A percentile compares a stretch with the other conserved stretches of the same genome.
Conservation (phyloP, 2,329 filamentous ascomycete species). For the Exophiala spinifera region DNA sequence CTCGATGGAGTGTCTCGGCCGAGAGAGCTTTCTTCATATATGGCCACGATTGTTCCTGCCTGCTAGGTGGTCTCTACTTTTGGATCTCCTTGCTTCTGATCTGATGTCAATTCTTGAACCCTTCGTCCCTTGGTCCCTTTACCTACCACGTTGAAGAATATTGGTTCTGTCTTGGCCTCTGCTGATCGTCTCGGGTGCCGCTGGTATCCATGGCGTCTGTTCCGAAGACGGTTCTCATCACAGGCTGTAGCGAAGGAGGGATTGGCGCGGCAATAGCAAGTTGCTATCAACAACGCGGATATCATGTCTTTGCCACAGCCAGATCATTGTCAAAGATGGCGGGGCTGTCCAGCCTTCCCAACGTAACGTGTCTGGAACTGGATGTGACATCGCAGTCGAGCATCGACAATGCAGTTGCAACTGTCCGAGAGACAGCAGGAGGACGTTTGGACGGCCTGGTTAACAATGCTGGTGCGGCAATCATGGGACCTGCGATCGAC, state of each 20-base stretch:
- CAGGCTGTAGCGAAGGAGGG: slow-evolving; percentile 39
- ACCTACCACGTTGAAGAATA: too few species aligned
- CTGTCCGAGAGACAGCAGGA: slow-evolving; percentile 13
- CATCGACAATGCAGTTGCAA: slow-evolving; percentile 31
- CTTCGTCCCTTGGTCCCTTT: too few species aligned
- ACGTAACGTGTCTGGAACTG: slow-evolving; percentile 32
- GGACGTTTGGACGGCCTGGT: slow-evolving; percentile 18
- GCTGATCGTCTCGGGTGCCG: too few species aligned
- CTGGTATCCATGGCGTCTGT: too few species aligned
- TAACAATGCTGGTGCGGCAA: slow-evolving; percentile 26
- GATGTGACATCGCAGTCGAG: slow-evolving; percentile 34
- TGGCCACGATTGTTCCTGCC: too few species aligned
- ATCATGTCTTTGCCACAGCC: slow-evolving; percentile 43
- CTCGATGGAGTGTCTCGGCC: too few species aligned
- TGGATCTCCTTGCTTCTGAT: too few species aligned
- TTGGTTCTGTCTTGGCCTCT: too few species aligned
- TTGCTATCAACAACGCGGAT: slow-evolving; percentile 36
- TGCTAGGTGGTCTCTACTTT: too few species aligned
- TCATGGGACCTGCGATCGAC: slow-evolving; percentile 37
- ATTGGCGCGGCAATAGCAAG: slow-evolving; percentile 41
- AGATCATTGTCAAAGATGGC: slow-evolving; percentile 38
- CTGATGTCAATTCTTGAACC: too few species aligned
- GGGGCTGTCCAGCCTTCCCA: slow-evolving; percentile 19
- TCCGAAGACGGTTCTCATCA: slow-evolving; percentile 11
- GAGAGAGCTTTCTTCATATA: too few species aligned